Base-by-base conservation (phyloP, 78 protist genomes). In the Dictyostelium brefeldianum region DNA sequence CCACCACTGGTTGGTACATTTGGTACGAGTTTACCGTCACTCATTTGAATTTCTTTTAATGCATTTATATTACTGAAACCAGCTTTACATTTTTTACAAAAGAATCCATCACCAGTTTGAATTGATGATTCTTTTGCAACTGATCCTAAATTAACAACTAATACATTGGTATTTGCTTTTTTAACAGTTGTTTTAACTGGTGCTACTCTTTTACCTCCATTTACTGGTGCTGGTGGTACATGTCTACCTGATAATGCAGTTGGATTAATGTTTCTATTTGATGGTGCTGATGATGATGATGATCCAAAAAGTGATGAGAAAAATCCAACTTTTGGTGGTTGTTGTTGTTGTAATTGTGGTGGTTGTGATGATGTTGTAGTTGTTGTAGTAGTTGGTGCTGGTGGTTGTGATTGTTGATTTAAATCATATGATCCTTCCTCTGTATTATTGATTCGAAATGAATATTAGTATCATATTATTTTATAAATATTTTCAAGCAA, bases 91-190 rank as follows among this genome's bases (percentile, higher is more conserved):
- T 85, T 54, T 36, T 65, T 79, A 78, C 96, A 93, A 62, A 59
- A 80, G 9, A 78, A 9, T 10, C 89, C 89, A 80, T 93, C 96
- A 54, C 96, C 96, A 73, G 96, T 93, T 31, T 78, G 92, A 83
- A 93, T 69, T 20, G 81, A 67, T 41, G 90, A 27, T 53, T 93
- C 92, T 27, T 36, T 51, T 47, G 87, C 81, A 7, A 93, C 41
- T 9, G 82, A 53, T 31, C 87, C 87, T 20, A 90, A 29, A 57
- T 74, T 79, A 0, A 64, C 53, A 27, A 57, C 81, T 47, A 90
- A 79, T 18, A 90, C 75, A 75, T 90, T 90, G 29, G 95, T 90
- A 18, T 47, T 82, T 10, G 95, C 85, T 50, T 90, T 90, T 51
- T 82, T 90, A 12, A 87, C 84, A 29, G 25, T 43, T 3, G 71